phyloP scores from a whole-genome alignment of 2,329 filamentous ascomycete species.

The Colletotrichum simmondsii region DNA sequence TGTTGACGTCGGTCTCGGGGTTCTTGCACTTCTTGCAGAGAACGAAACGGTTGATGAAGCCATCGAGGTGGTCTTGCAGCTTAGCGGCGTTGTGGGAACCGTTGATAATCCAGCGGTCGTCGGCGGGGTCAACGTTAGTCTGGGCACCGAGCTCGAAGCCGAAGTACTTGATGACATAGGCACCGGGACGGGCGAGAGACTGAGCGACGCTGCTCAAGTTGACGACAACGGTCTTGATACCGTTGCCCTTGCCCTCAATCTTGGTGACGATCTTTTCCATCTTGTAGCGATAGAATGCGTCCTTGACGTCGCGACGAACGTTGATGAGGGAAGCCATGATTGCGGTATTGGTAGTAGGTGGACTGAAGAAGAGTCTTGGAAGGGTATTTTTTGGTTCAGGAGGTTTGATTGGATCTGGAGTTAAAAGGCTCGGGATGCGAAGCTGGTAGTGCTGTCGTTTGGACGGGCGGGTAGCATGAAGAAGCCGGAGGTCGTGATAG shows the following conservation, averaged over 20 bases:
- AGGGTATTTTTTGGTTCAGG: conserved; percentile 15
- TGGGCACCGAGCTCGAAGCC: conserved; percentile 98
- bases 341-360: conserved; percentile 54
- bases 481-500: conserved; percentile 14
- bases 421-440: conserved; percentile 36
- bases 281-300: conserved; percentile 99
- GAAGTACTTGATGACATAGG: conserved; percentile 99
- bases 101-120: conserved; percentile 99
- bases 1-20: conserved; percentile 94
- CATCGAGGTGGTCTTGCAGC: conserved; percentile 97
- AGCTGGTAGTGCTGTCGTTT: conserved; percentile 37
- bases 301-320: conserved; percentile 96
- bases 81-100: conserved; percentile 94
- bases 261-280: conserved; percentile 99
- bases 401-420: conserved; percentile 8
- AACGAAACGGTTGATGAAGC: conserved; percentile 98
- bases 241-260: conserved; percentile 99
- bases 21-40: conserved; percentile 99
- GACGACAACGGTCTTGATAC: conserved; percentile 98
- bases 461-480: conserved; percentile 30
- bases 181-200: conserved; percentile 89
- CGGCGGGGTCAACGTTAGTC: conserved; percentile 96
- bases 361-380: conserved; percentile 15
- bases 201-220: conserved; percentile 94
- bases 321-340: conserved; percentile 94